Base-by-base conservation (phyloP, 345 rosid species). In the Linum usitatissimum region DNA sequence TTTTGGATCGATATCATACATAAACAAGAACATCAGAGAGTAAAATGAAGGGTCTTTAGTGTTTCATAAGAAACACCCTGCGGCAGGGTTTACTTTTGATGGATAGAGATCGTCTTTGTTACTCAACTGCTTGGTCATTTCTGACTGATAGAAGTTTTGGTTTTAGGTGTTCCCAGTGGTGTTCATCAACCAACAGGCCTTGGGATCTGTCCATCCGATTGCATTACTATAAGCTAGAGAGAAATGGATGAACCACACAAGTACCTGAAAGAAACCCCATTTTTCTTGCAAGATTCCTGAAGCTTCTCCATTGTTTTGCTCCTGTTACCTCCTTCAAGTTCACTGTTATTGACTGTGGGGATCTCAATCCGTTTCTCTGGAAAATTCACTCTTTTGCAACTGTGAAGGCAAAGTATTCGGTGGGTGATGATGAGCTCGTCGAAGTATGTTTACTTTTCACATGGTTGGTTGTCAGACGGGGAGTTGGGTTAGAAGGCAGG, bases 191-290 rank as follows among this genome's bases (percentile, higher is more conserved):
- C 72, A 80, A 65, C 49, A 57, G 19, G 18, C 12, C 59, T 18
- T 55, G 30, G 14, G 20, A 55, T 19, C 6, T 6, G n/a, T 2
- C 17, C 17, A 45, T 13, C 51, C 10, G 51, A 7, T 45, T 45
- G 51, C 15, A 12, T 45, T 34, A 34, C 38, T 7, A 34, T 34
- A 3, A 66, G 18, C 59, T 5, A 36, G 1, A 49, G 0, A 30
- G 9, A 42, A 59, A 62, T 48, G 15, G 19, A 62, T 20, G 6
- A 45, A 42, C 34, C 17, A 19, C 34, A 48, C 38, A 48, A 23
- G 18, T 64, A 88, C 96, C 93, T 88, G 86, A 75, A 88, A 88
- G 82, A 86, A 88, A 8, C 93, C 96, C 88, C 93, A 88, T 14
- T 84, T 14, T 84, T 83, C 70, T 79, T 86, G 59, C 95, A 87